Percentiles rank a stretch among this genome's conserved stretches.
Evolutionary conservation across 176 grass and related monocot species (phyloP).

Genomic region (Bonia amplexicaulis): DNA sequence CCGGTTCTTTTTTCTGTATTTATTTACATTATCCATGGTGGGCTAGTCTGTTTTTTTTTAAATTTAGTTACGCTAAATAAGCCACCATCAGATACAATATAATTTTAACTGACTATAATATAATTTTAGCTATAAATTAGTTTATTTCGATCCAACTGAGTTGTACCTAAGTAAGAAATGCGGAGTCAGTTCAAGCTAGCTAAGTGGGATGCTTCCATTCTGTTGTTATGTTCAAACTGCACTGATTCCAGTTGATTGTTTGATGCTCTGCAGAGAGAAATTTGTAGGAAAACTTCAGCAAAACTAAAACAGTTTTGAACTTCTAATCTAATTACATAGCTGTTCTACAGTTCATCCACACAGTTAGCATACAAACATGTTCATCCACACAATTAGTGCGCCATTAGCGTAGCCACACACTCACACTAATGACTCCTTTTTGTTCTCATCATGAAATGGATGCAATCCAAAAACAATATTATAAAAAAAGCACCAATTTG

Average conservation of each 20-base stretch:
- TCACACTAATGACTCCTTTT: slow-evolving; percentile 20
- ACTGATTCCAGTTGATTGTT: neutral
- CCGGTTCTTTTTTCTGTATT: too few relatives aligned
- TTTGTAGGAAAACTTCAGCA: neutral
- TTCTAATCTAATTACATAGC: neutral
- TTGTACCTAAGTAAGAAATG: too few relatives aligned
- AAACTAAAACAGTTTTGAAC: neutral
- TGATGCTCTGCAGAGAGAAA: neutral
- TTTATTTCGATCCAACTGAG: too few relatives aligned
- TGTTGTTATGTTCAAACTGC: neutral
- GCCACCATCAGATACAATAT: too few relatives aligned
- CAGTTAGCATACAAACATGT: neutral
- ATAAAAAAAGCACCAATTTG: slow-evolving; percentile 29
- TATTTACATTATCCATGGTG: too few relatives aligned
- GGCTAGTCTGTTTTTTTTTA: too few relatives aligned
- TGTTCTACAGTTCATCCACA: neutral
- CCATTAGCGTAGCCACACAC: slow-evolving; percentile 20
- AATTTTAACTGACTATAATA: too few relatives aligned
- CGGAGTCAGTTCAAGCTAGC: neutral
- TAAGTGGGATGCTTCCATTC: neutral
- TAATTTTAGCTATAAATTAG: too few relatives aligned
- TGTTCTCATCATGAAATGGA: slow-evolving; percentile 29
- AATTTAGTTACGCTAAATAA: too few relatives aligned
- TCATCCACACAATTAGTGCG: neutral
- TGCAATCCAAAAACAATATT: slow-evolving; percentile 11